phyloP scores from a whole-genome alignment of 228 moss, liverwort and hornwort species.

The Sphagnum fallax region DNA sequence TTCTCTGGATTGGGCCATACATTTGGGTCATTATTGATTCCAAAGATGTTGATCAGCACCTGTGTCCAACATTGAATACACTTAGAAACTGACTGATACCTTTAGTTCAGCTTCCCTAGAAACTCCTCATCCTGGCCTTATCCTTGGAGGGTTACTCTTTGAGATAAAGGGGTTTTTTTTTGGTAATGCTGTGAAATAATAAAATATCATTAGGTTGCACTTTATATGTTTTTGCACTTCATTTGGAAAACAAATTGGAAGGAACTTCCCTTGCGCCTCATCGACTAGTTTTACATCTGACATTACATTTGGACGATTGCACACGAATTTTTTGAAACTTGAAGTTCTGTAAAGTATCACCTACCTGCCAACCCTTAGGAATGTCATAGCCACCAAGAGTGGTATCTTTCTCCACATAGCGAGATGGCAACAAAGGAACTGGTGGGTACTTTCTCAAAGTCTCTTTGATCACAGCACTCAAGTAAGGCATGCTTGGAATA shows the following conservation, averaged over 20 bases:
- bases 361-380: slow-evolving; percentile 40
- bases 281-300: too few relatives aligned
- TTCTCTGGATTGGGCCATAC: slow-evolving; percentile 34
- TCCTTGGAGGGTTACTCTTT: too few relatives aligned
- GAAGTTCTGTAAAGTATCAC: background rate
- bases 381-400: slow-evolving; percentile 62
- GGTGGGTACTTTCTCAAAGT: slow-evolving; percentile 55
- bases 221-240: too few relatives aligned
- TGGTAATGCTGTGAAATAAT: too few relatives aligned
- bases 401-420: slow-evolving; percentile 44
- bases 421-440: slow-evolving; percentile 49
- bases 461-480: slow-evolving; percentile 63
- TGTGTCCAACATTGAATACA: slow-evolving; percentile 1
- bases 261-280: too few relatives aligned
- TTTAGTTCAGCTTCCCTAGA: too few relatives aligned
- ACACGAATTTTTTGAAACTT: background rate
- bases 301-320: too few relatives aligned
- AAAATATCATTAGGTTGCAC: too few relatives aligned
- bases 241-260: too few relatives aligned
- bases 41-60: slow-evolving; percentile 37
- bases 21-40: slow-evolving; percentile 23
- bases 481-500: slow-evolving; percentile 40
- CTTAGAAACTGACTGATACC: too few relatives aligned
- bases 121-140: too few relatives aligned
- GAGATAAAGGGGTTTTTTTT: too few relatives aligned